These are phyloP conservation scores for Fusarium clavum DNA, from an alignment of 2,329 filamentous ascomycete genomes.

Conservation along the genomic window DNA sequence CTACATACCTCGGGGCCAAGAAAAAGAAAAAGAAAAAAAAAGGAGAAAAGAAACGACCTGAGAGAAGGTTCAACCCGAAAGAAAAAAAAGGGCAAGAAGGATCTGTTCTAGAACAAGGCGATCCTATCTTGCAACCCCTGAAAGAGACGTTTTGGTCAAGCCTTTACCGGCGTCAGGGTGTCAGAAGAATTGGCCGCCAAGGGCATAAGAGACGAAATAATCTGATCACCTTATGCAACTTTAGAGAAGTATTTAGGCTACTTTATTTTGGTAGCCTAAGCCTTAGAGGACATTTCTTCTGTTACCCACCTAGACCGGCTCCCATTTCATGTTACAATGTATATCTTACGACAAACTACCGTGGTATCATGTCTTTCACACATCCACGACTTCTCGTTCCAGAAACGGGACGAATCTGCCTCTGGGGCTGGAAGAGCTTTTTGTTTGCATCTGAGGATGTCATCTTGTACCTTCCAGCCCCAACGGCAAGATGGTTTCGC, in stretches of 20 bases:
- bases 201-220: no score
- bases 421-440: not conserved
- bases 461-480: not conserved
- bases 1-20: not conserved
- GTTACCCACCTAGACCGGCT: not conserved
- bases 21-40: not conserved
- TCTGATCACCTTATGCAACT: no score
- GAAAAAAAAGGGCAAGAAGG: not conserved
- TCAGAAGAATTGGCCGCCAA: no score
- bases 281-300: no score
- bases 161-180: not conserved
- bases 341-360: not conserved
- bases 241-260: no score
- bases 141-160: not conserved
- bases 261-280: no score
- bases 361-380: not conserved
- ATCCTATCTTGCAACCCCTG: not conserved
- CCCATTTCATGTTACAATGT: not conserved
- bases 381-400: not conserved
- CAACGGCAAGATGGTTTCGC: not conserved
- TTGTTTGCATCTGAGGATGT: not conserved
- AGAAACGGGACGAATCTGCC: not conserved
- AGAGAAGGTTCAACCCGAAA: no score
- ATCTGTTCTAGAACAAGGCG: not conserved
- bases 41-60: no score